Conservation (phyloP, 1,284 basidiomycete genomes). For the Cryptococcus floricola region DNA sequence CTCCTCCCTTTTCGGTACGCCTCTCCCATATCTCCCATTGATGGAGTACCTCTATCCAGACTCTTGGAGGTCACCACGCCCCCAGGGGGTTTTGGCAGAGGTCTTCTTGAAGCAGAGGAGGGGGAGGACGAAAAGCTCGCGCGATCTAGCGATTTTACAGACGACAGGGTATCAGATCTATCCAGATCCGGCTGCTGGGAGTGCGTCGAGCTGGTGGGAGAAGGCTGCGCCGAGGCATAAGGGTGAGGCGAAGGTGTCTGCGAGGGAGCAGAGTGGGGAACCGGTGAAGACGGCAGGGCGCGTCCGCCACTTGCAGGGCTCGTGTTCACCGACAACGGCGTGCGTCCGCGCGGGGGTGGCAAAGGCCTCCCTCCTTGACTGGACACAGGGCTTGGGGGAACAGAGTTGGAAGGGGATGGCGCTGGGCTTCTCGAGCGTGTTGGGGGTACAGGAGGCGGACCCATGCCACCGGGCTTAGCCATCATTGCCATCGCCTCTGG, state of each 20-base stretch:
- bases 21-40: conserved; percentile 5
- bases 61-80: conserved; percentile 35
- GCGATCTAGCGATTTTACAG: conserved; percentile 43
- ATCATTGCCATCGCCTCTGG: conserved; percentile 16
- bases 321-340: neutral
- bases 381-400: neutral
- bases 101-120: conserved; percentile 18
- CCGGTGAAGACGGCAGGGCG: no score
- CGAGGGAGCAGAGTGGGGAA: neutral
- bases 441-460: conserved; percentile 11
- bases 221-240: neutral
- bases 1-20: conserved; percentile 8
- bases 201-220: conserved; percentile 1
- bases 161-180: conserved; percentile 44
- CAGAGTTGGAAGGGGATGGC: neutral
- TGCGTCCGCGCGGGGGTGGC: neutral
- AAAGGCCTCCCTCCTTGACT: neutral
- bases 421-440: conserved; percentile 7
- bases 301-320: neutral
- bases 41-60: conserved; percentile 35
- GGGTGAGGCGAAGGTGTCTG: conserved; percentile 7
- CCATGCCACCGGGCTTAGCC: conserved; percentile 4
- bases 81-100: conserved; percentile 41
- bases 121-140: conserved; percentile 17
- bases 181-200: conserved; percentile 22